Evolutionary conservation across 306 rosid species (phyloP).

Genomic region (Prinsepia uniflora): DNA sequence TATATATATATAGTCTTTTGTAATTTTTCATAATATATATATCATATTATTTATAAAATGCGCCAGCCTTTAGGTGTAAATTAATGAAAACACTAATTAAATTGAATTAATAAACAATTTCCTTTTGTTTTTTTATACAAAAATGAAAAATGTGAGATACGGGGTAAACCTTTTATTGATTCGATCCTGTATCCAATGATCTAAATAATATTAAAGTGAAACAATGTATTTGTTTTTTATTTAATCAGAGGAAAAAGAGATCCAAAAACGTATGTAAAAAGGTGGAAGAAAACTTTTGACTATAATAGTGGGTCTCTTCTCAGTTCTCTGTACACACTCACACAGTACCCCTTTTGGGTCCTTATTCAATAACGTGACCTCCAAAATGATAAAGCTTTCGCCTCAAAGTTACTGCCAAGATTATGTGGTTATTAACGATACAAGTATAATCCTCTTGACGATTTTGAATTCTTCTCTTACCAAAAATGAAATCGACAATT

Average conservation of each 20-base stretch:
- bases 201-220: conserved; percentile 27
- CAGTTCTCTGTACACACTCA: conserved; percentile 15
- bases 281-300: conserved; percentile 50
- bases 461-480: too few relatives aligned
- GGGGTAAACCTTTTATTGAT: conserved; percentile 37
- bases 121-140: neutral
- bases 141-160: conserved; percentile 18
- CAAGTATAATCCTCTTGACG: too few relatives aligned
- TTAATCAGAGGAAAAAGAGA: conserved; percentile 31
- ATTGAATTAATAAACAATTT: conserved; percentile 19
- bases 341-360: conserved; percentile 33
- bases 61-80: conserved; percentile 12
- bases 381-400: conserved; percentile 27
- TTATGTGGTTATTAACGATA: neutral
- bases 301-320: conserved; percentile 31
- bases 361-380: conserved; percentile 29
- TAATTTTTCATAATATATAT: too few relatives aligned
- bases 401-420: conserved; percentile 44
- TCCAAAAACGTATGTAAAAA: conserved; percentile 35
- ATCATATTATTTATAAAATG: neutral
- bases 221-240: neutral
- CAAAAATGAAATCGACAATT: too few relatives aligned
- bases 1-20: too few relatives aligned
- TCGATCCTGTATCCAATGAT: conserved; percentile 52
- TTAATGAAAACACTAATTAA: conserved; percentile 31